These are phyloP conservation scores for Barbarea vulgaris DNA, from an alignment of 345 rosid species.

Conservation along the genomic window DNA sequence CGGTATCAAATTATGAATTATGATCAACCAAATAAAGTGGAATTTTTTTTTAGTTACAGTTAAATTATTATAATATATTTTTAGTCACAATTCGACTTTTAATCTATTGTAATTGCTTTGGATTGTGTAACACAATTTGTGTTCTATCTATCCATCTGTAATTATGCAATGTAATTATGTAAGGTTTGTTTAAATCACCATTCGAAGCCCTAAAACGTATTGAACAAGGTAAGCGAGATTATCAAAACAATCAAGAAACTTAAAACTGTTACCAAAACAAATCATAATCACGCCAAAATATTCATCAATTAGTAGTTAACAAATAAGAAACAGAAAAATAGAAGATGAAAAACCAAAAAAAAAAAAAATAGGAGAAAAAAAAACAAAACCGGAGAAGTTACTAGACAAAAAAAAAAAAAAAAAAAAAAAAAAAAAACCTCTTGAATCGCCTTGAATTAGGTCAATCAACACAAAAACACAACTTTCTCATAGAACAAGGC, in stretches of 20 bases:
- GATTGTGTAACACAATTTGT: background rate
- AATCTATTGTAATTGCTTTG: background rate
- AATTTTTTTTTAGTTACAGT: background rate
- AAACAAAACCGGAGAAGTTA: background rate
- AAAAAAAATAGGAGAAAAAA: no score
- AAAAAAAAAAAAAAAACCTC: no score
- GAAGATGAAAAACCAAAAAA: background rate
- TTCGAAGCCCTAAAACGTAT: background rate
- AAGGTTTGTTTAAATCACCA: background rate
- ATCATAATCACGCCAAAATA: background rate
- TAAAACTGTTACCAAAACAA: background rate
- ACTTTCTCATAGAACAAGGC: background rate
- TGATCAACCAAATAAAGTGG: background rate
- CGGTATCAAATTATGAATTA: no score
- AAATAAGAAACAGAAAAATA: background rate
- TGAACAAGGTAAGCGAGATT: background rate
- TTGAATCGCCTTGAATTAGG: no score
- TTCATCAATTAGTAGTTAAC: background rate
- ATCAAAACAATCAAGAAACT: background rate
- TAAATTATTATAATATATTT: no score
- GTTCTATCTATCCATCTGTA: background rate
- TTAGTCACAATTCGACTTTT: background rate
- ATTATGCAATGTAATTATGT: background rate
- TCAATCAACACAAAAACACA: no score
- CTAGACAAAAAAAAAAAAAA: background rate